phyloP scores from a whole-genome alignment of 148 eudicot species.

The Cornus suecica region DNA sequence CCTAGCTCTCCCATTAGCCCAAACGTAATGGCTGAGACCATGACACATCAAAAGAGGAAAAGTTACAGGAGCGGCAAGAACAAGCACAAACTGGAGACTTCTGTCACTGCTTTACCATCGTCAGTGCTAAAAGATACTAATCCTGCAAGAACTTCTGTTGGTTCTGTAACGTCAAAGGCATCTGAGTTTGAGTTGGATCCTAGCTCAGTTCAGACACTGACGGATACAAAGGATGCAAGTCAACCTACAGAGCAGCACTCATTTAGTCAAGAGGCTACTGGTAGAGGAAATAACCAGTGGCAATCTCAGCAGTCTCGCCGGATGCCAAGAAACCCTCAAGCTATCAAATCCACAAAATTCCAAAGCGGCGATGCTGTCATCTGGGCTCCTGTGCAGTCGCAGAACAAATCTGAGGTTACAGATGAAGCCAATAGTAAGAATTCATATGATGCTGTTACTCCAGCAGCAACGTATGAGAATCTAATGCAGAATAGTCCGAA shows the following conservation, averaged over 20 bases:
- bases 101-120: constrained; percentile 25
- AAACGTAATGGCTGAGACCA: constrained; percentile 29
- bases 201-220: constrained; percentile 28
- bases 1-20: constrained; percentile 21
- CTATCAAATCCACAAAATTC: constrained; percentile 39
- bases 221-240: constrained; percentile 27
- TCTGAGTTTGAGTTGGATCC: constrained; percentile 28
- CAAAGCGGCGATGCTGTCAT: constrained; percentile 54
- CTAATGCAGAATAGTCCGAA: constrained; percentile 44
- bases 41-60: constrained; percentile 54
- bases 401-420: constrained; percentile 43
- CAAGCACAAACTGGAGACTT: constrained; percentile 53
- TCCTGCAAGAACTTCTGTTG: constrained; percentile 30
- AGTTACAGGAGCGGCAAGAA: constrained; percentile 47
- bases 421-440: constrained; percentile 34
- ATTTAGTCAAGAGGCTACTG: constrained; percentile 43
- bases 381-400: constrained; percentile 91
- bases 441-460: constrained; percentile 26
- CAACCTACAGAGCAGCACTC: constrained; percentile 36
- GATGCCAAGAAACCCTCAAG: constrained; percentile 54
- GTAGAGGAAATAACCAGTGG: constrained; percentile 44
- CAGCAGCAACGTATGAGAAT: constrained; percentile 34
- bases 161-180: constrained; percentile 26
- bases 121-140: constrained; percentile 28
- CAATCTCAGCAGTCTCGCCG: constrained; percentile 66